Evolutionary conservation across 2,329 filamentous ascomycete species (phyloP), one percentile per base, ranked within the genome.

Genomic region (Myrmaecium sp.): DNA sequence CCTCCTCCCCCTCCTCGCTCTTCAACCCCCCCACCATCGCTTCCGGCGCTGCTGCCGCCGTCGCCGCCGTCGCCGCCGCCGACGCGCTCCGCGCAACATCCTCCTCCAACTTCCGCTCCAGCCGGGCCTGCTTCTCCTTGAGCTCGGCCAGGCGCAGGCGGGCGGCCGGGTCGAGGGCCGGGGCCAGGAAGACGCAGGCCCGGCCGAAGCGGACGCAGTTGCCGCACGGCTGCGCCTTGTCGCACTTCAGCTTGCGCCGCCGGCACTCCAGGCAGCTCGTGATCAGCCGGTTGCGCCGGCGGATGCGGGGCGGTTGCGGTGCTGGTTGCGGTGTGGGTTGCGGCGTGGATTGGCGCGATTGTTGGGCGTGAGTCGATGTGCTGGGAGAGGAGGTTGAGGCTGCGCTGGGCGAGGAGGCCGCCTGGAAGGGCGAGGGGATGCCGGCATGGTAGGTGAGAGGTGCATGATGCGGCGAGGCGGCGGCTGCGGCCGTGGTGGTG

Each of bases 191-290:
- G 19, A 77, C 47, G 37, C 64, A 68, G 36, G 62, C 55, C 11
- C 62, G 53, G n/a, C 45, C 41, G 41, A 56, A 58, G 27, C 60
- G 53, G n/a, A 48, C 51, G 48, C 71, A 76, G 47, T 79, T 79
- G 35, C 60, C 61, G 44, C 78, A 86, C 33, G 79, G 75, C 26
- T 75, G 64, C 12, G 60, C 51, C 44, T 79, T 81, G 54, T 80
- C 74, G 53, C 79, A 86, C 47, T 78, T 80, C 30, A 83, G 58
- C 51, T 86, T 86, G 21, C 79, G 66, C 13, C 76, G 67, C 20
- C 79, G 66, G 44, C 48, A 52, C 34, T 52, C 49, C 11, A 52
- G 42, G 28, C 49, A 52, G 4, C 47, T 51, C 10, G 43, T 50
- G 26, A 52, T 52, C 14, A 52, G 30, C 16, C 49, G 44, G 30